Base-by-base conservation (phyloP, 129 eudicot genomes). In the Flaveria ramosissima region DNA sequence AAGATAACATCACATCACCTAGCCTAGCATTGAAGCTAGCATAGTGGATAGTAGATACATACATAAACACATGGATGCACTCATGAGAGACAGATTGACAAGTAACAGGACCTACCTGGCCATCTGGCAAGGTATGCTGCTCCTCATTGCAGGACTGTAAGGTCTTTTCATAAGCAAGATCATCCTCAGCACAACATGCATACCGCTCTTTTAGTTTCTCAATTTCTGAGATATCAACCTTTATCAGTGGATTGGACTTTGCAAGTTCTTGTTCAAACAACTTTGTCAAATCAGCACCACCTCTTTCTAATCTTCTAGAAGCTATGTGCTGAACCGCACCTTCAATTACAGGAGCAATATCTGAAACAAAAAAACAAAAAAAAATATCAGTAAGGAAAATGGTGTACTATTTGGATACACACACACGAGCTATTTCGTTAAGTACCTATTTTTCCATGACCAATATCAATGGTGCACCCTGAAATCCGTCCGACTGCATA, bases 261-360 rank as follows among this genome's bases (percentile, higher is more conserved):
- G 89, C 85, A 71, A 95, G 97, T 75, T 92, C 90, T 73, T 85
- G 83, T 13, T 85, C 89, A 47, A 95, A 84, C 82, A 95, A 83
- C 65, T 88, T 88, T 19, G 99, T 95, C 79, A 95, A 70, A 70
- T 95, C 99, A 85, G 80, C 75, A 55, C 99, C 97, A n/a, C 99
- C 99, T 11, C 91, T 74, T 68, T 88, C 97, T 48, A 91, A 76
- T 81, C 99, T 91, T 82, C 90, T 89, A 4, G 99, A 95, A 70
- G 99, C 92, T 75, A 95, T 89, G 47, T 95, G 96, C 83, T 95
- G 99, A 86, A 95, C 99, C 16, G 99, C 99, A 72, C 99, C 99
- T 86, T 95, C 99, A 80, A 95, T 95, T 60, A 95, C 99, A 27
- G 99, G 96, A 72, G 99, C 99, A 83, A 95, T 92, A 89, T 95